phyloP scores from a whole-genome alignment of 2,329 filamentous ascomycete genomes.

The Paecilomyces sp. region DNA sequence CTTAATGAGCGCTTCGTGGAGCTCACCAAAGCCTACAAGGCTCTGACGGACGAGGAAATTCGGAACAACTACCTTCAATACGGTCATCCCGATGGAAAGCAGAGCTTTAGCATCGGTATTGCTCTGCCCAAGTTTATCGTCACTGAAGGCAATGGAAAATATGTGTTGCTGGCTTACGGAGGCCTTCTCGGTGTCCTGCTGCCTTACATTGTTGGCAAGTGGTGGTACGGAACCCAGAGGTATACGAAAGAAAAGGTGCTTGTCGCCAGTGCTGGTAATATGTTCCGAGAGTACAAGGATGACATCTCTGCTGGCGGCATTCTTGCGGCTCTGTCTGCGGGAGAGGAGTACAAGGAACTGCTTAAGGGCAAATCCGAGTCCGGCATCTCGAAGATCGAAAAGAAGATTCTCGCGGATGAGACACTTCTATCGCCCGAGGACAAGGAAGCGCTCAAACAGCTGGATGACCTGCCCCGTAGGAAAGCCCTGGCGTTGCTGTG shows the following conservation, averaged over 20 bases:
- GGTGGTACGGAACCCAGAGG: slow-evolving; percentile 97
- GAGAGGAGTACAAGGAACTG: slow-evolving; percentile 73
- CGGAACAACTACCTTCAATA: slow-evolving; percentile 96
- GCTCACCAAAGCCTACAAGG: slow-evolving; percentile 95
- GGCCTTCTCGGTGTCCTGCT: slow-evolving; percentile 80
- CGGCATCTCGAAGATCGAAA: slow-evolving; percentile 76
- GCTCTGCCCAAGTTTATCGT: slow-evolving; percentile 89
- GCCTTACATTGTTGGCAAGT: slow-evolving; percentile 88
- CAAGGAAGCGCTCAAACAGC: slow-evolving; percentile 64
- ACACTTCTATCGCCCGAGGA: slow-evolving; percentile 64
- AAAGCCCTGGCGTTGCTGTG: slow-evolving; percentile 87
- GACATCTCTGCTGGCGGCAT: slow-evolving; percentile 73
- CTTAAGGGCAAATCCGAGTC: slow-evolving; percentile 73
- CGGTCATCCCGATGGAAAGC: slow-evolving; percentile 95
- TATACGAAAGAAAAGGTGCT: slow-evolving; percentile 90
- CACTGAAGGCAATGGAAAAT: slow-evolving; percentile 90
- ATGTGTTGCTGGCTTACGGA: slow-evolving; percentile 85
- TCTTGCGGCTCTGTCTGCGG: slow-evolving; percentile 71
- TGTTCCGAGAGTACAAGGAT: slow-evolving; percentile 90
- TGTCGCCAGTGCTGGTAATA: slow-evolving; percentile 85
- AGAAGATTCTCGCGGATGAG: slow-evolving; percentile 62
- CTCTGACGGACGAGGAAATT: slow-evolving; percentile 92
- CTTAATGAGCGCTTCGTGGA: slow-evolving; percentile 90
- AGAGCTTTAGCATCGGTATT: slow-evolving; percentile 96
- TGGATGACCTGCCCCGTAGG: slow-evolving; percentile 72